phyloP scores from a whole-genome alignment of 208 protist species.

The Leishmania gerbilli region DNA sequence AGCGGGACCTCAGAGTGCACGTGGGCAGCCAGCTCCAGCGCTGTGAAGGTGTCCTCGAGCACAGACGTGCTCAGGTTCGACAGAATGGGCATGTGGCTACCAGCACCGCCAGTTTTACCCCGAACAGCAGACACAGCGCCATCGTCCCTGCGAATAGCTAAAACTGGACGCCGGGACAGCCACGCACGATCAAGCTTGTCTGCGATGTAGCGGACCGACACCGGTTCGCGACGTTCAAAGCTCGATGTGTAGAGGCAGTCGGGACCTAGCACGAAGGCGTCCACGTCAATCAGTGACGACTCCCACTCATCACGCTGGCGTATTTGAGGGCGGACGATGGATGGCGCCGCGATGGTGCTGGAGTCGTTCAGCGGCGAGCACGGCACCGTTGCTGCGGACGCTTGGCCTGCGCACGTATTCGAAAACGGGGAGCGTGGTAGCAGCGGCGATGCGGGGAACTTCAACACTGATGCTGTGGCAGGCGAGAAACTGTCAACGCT shows the following conservation, averaged over 20 bases:
- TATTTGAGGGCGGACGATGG: constrained; percentile 63
- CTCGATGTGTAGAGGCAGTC: constrained; percentile 22
- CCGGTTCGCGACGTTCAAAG: constrained; percentile 10
- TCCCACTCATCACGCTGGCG: constrained; percentile 52
- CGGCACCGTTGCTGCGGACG: constrained; percentile 2
- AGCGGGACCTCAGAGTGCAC: constrained; percentile 46
- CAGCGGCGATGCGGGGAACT: constrained; percentile 31
- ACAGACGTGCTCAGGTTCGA: constrained; percentile 24
- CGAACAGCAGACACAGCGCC: constrained; percentile 30
- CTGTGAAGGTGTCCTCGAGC: constrained; percentile 70
- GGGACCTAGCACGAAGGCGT: constrained; percentile 36
- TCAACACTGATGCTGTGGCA: constrained; percentile 20
- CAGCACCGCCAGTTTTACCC: constrained; percentile 52
- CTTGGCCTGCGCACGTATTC: neutral
- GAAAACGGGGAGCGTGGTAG: constrained; percentile 25
- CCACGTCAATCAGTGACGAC: constrained; percentile 35
- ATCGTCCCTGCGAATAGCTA: constrained; percentile 25
- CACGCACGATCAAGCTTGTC: constrained; percentile 68
- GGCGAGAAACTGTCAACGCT: constrained; percentile 49
- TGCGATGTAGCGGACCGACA: constrained; percentile 61
- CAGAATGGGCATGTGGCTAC: constrained; percentile 10
- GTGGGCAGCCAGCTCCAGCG: constrained; percentile 57
- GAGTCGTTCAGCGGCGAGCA: constrained; percentile 19
- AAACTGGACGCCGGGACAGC: constrained; percentile 40
- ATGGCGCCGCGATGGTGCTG: constrained; percentile 39